These are phyloP conservation scores for Termitomyces bulborhizus DNA, from an alignment of 768 basidiomycete genomes.

Conservation along the genomic window DNA sequence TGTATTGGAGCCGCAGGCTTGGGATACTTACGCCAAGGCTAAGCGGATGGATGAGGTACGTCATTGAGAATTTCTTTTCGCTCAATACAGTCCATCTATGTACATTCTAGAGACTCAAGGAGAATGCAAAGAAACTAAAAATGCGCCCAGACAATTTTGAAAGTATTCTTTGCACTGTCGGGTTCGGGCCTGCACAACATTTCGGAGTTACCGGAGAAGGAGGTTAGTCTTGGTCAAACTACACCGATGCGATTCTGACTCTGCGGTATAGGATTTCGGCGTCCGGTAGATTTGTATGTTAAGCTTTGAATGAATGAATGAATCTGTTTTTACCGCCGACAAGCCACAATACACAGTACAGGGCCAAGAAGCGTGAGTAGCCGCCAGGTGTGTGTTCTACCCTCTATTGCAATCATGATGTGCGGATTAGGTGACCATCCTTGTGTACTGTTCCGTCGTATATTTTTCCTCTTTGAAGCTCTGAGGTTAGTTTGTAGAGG, in stretches of 20 bases:
- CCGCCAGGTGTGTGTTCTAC: too few species aligned
- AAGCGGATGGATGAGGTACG: constrained; percentile 57
- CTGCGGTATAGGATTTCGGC: constrained; percentile 43
- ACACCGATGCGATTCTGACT: background rate
- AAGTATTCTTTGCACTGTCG: constrained; percentile 46
- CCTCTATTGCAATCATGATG: too few species aligned
- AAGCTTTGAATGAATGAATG: constrained; percentile 24
- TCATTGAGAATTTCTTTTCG: background rate
- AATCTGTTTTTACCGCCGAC: too few species aligned
- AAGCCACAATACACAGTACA: too few species aligned
- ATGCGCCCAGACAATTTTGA: constrained; percentile 64
- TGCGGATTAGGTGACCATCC: too few species aligned
- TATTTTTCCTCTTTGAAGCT: background rate
- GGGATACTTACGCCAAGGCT: constrained; percentile 80
- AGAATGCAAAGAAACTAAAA: constrained; percentile 48
- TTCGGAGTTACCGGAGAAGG: constrained; percentile 58
- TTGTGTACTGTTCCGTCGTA: too few species aligned
- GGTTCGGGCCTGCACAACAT: constrained; percentile 47
- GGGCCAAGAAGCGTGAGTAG: too few species aligned
- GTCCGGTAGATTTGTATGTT: constrained; percentile 58
- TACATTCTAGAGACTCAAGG: constrained; percentile 41
- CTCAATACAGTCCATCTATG: background rate
- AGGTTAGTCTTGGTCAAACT: constrained; percentile 33
- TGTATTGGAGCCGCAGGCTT: constrained; percentile 78
- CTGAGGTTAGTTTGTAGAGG: background rate